phyloP scores from a whole-genome alignment of 129 eudicot species.

The Centaurea solstitialis region DNA sequence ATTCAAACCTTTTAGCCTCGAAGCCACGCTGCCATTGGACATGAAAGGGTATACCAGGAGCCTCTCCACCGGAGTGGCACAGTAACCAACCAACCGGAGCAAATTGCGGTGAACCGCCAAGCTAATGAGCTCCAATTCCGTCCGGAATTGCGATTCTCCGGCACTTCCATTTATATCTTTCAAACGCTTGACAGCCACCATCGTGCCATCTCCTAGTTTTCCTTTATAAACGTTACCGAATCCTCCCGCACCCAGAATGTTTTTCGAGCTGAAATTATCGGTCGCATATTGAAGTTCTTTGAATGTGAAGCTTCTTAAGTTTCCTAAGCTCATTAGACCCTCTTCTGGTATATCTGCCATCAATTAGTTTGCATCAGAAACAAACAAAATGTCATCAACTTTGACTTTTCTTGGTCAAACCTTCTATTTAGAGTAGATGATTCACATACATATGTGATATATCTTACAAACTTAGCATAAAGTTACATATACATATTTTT shows the following conservation, averaged over 20 bases:
- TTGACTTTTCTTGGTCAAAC: constrained; percentile 14
- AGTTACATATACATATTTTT: neutral
- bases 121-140: constrained; percentile 89
- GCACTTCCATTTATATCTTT: constrained; percentile 82
- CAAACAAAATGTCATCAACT: neutral
- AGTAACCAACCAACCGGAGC: constrained; percentile 73
- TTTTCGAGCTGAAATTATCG: constrained; percentile 76
- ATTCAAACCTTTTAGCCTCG: constrained; percentile 78
- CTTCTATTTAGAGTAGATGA: neutral
- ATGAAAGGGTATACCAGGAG: constrained; percentile 91
- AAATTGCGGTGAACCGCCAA: constrained; percentile 90
- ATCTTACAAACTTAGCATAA: neutral
- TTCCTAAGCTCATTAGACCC: constrained; percentile 66
- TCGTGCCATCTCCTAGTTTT: constrained; percentile 70
- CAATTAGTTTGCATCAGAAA: constrained; percentile 12
- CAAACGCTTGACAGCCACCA: constrained; percentile 87
- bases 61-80: constrained; percentile 79
- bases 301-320: constrained; percentile 72
- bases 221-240: constrained; percentile 91
- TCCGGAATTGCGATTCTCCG: constrained; percentile 83
- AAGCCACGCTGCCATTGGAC: constrained; percentile 99
- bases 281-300: constrained; percentile 81
- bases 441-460: neutral
- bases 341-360: constrained; percentile 68
- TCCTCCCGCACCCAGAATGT: constrained; percentile 94